Evolutionary conservation across 2,329 filamentous ascomycete species (phyloP), one percentile per base, ranked within the genome.

Genomic region (Talaromyces sp.): DNA sequence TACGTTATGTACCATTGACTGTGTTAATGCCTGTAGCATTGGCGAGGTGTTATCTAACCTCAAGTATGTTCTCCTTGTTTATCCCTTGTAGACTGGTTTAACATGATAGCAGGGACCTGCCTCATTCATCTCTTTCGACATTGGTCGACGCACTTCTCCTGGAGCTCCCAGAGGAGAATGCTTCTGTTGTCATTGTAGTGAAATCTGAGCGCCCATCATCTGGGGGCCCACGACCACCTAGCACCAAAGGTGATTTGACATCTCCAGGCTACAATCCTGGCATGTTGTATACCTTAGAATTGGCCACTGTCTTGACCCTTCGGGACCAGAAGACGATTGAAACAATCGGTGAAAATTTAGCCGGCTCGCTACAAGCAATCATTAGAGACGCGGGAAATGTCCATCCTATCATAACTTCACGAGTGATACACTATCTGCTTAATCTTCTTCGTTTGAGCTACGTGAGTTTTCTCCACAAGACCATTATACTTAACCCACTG

Each of bases 1-100:
- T 72, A 98, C 95, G 0, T 81, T 99, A 10, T 95, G 91, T 72
- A 93, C 95, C 0, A 90, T 97, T 2, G 95, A 98, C 73, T 99
- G 93, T 70, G 88, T 99, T 49, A 93, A 91, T 67, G 89, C 92
- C 52, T 99, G 95, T 73, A 88, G 89, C 60, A 89, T 98, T 71
- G 87, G 88, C 62, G 86, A 90, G 64, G 87, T 98, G 3, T 88
- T 98, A 67, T 83, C 85, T 13, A 96, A 96, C 70, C 88, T 98
- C 65, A 84, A 85, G 87, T 92, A 80, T 80, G 56, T 4, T 19
- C 61, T 30, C 64, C 19, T 65, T 60, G 60, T n/a, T 59, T 36
- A 33, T 47, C 32, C 60, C 39, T 62, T 69, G 70, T 62, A 66
- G 39, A 32, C 51, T 56, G 62, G 70, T 64, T 7, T 22, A 4